Percentiles rank a stretch among this genome's conserved stretches.
Conservation (phyloP, 768 basidiomycete genomes). For the Tephrocybe sp. region DNA sequence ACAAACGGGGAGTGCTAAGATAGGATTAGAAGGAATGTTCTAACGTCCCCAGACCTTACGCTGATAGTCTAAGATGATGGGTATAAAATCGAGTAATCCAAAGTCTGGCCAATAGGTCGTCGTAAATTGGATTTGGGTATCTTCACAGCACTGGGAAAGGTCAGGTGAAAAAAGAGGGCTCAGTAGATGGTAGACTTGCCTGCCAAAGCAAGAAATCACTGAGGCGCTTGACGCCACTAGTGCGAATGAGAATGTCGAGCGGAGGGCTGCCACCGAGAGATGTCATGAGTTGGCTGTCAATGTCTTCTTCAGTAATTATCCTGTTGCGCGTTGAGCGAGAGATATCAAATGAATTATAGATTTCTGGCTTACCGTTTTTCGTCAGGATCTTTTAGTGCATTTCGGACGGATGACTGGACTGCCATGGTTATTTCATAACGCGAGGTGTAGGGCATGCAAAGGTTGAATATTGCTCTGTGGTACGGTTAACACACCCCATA, state of each 20-base stretch:
- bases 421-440: slow-evolving; percentile 89
- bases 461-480: slow-evolving; percentile 78
- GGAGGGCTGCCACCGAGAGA: slow-evolving; percentile 66
- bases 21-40: background rate
- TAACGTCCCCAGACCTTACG: slow-evolving; percentile 55
- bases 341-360: background rate
- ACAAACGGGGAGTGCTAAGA: background rate
- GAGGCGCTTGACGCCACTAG: slow-evolving; percentile 84
- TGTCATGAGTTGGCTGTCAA: slow-evolving; percentile 68
- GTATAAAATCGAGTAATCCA: slow-evolving; percentile 80
- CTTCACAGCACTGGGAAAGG: slow-evolving; percentile 61
- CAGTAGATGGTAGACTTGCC: slow-evolving; percentile 43
- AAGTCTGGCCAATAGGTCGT: slow-evolving; percentile 92
- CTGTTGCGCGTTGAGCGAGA: slow-evolving; percentile 11
- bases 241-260: slow-evolving; percentile 86
- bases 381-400: slow-evolving; percentile 27
- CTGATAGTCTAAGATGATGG: slow-evolving; percentile 87
- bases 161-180: slow-evolving; percentile 1
- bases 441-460: slow-evolving; percentile 91
- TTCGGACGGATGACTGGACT: slow-evolving; percentile 49
- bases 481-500: background rate
- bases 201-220: slow-evolving; percentile 97
- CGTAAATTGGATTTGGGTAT: slow-evolving; percentile 86
- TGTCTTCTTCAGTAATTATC: slow-evolving; percentile 60
- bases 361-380: slow-evolving; percentile 7